Evolutionary conservation across 1,139 yeast genomes (phyloP).

Genomic region (Lodderomyces theae): DNA sequence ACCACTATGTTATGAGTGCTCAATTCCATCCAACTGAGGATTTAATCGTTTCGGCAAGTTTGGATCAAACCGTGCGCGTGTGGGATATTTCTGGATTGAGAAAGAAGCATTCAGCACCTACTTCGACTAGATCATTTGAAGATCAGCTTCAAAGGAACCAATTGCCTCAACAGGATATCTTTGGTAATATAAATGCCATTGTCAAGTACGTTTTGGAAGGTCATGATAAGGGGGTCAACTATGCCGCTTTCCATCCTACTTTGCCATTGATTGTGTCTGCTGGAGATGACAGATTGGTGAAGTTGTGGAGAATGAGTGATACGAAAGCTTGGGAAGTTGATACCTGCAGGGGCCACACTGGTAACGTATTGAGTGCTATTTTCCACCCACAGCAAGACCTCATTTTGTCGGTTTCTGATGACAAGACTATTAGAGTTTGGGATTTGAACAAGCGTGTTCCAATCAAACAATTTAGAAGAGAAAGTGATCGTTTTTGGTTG

Average conservation of each 20-base stretch:
- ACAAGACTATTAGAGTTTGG: constrained; percentile 97
- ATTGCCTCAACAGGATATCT: constrained; percentile 83
- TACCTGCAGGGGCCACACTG: constrained; percentile 96
- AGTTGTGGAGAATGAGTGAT: constrained; percentile 97
- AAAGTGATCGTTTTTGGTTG: constrained; percentile 93
- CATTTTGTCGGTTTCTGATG: constrained; percentile 92
- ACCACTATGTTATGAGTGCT: constrained; percentile 97
- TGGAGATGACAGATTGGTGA: constrained; percentile 93
- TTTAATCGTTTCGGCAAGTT: constrained; percentile 88
- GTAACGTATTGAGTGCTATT: constrained; percentile 82
- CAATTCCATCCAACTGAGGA: constrained; percentile 97
- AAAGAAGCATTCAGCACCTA: constrained; percentile 91
- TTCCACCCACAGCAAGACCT: constrained; percentile 95
- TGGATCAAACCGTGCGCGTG: constrained; percentile 98
- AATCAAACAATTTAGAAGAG: constrained; percentile 92
- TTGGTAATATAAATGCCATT: constrained; percentile 90
- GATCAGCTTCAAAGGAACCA: constrained; percentile 76
- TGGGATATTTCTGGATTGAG: constrained; percentile 98
- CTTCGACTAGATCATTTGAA: constrained; percentile 58
- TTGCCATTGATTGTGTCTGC: constrained; percentile 93
- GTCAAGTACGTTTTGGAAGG: constrained; percentile 97
- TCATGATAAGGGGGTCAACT: constrained; percentile 97
- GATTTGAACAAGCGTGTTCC: constrained; percentile 92
- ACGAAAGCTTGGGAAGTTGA: constrained; percentile 99
- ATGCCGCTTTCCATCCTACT: constrained; percentile 98